Percentiles rank a stretch among this genome's conserved stretches.
Evolutionary conservation across 2,329 filamentous ascomycete species (phyloP).

Genomic region (Penicillium sp.): DNA sequence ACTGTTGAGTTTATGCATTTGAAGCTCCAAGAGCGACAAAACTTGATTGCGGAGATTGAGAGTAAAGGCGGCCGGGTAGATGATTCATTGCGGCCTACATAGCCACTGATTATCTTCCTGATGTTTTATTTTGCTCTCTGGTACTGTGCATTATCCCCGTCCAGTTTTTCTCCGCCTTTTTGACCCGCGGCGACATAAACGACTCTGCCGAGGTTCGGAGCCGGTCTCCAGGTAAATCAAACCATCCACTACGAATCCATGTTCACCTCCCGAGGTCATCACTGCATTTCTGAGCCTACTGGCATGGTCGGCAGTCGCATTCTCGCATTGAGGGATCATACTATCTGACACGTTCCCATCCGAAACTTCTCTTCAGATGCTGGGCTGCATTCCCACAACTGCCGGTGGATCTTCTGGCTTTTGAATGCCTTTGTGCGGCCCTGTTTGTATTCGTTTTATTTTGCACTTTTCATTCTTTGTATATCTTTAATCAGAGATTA

Average conservation of each 20-base stretch:
- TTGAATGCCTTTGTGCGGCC: not conserved
- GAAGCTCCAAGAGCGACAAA: slow-evolving; percentile 56
- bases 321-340: not conserved
- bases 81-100: slow-evolving; percentile 33
- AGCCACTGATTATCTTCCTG: not conserved
- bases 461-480: slow-evolving; percentile 2
- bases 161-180: not conserved
- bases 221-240: slow-evolving; percentile 8
- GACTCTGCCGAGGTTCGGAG: slow-evolving; percentile 16
- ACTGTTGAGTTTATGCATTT: slow-evolving; percentile 63
- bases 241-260: slow-evolving; percentile 11
- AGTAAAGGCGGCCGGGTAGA: slow-evolving; percentile 54
- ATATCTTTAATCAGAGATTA: slow-evolving; percentile 1
- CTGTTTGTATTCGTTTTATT: not conserved
- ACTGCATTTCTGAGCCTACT: not conserved
- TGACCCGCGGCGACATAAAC: not conserved
- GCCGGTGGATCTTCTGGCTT: not conserved
- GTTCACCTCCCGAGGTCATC: slow-evolving; percentile 1
- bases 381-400: not conserved
- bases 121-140: not conserved
- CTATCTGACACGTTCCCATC: not conserved
- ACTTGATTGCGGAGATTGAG: slow-evolving; percentile 57
- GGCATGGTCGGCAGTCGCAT: not conserved
- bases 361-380: not conserved
- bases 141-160: not conserved